Percentiles rank a stretch among this genome's conserved stretches.
Conservation (phyloP, 2,329 filamentous ascomycete genomes). For the Claviceps sp. region DNA sequence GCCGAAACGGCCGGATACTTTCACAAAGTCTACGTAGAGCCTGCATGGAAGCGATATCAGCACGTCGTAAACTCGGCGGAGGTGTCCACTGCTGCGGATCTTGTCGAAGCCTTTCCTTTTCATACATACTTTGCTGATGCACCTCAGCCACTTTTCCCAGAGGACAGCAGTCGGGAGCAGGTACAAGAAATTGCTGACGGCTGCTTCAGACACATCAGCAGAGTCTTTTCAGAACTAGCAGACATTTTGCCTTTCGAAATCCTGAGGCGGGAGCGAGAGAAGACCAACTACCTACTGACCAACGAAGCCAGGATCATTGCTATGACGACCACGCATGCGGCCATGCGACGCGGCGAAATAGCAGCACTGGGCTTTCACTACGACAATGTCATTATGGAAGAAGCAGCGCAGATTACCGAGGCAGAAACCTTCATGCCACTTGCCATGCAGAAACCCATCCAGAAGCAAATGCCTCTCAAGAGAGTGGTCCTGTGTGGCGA, state of each 20-base stretch:
- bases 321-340: slow-evolving; percentile 97
- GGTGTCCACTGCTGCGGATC: slow-evolving; percentile 41
- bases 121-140: slow-evolving; percentile 76
- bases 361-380: slow-evolving; percentile 88
- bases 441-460: slow-evolving; percentile 71
- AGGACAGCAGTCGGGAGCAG: slow-evolving; percentile 48
- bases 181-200: slow-evolving; percentile 65
- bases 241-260: slow-evolving; percentile 95
- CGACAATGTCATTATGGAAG: slow-evolving; percentile 96
- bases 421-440: slow-evolving; percentile 93
- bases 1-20: slow-evolving; percentile 97
- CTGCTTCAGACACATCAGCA: slow-evolving; percentile 77
- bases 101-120: slow-evolving; percentile 73
- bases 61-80: slow-evolving; percentile 39
- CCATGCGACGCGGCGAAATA: slow-evolving; percentile 86
- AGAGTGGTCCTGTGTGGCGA: slow-evolving; percentile 88
- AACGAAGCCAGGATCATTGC: slow-evolving; percentile 96
- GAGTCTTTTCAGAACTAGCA: slow-evolving; percentile 82
- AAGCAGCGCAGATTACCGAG: slow-evolving; percentile 95
- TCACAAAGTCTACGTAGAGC: slow-evolving; percentile 79
- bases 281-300: slow-evolving; percentile 87
- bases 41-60: slow-evolving; percentile 78
- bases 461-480: slow-evolving; percentile 64
- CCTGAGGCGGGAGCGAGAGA: slow-evolving; percentile 73
- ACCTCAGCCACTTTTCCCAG: slow-evolving; percentile 71